Base-by-base conservation (phyloP, 441 rosid genomes). In the Geranium incanum region DNA sequence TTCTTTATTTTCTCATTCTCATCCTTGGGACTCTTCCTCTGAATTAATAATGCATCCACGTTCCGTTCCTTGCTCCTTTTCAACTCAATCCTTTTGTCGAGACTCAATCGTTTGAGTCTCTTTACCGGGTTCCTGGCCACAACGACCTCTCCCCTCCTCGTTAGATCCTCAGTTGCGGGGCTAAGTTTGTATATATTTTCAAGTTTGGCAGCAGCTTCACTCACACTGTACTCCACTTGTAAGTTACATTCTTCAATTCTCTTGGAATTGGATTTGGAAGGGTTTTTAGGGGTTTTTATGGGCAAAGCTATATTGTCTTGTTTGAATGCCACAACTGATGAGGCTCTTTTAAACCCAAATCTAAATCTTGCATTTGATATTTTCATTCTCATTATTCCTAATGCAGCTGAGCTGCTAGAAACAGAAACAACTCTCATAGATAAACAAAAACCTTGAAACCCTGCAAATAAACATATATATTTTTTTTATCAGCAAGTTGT, bases 161-260 rank as follows among this genome's bases (percentile, higher is more conserved):
- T 82, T 1, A 72, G 76, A 15, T 78, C 70, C 11, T 65, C 74
- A 18, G 75, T 68, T 3, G 81, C 63, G 13, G 95, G 89, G 77
- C 96, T 87, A 79, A 89, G 96, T 83, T 87, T 89, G 85, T 74
- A 93, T 59, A 93, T 80, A 68, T 64, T 89, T 73, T 93, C 98
- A 59, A 93, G 89, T 71, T 88, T 93, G n/a, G 91, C 92, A 13
- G 98, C 97, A 3, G 92, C 96, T 80, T 89, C 97, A 69, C 84
- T 83, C 80, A 88, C 96, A 69, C 84, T 83, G 84, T 89, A 91
- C 79, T 93, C 97, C 67, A 88, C 66, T 12, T 85, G 89, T 74
- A 76, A 68, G 1, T 85, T 66, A 60, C 77, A 72, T 0, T 76
- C 65, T 36, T 65, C 78, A 19, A 72, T 45, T 7, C 70, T 77